Evolutionary conservation across 768 basidiomycete genomes (phyloP).

Genomic region (Lactarius sanguifluus): DNA sequence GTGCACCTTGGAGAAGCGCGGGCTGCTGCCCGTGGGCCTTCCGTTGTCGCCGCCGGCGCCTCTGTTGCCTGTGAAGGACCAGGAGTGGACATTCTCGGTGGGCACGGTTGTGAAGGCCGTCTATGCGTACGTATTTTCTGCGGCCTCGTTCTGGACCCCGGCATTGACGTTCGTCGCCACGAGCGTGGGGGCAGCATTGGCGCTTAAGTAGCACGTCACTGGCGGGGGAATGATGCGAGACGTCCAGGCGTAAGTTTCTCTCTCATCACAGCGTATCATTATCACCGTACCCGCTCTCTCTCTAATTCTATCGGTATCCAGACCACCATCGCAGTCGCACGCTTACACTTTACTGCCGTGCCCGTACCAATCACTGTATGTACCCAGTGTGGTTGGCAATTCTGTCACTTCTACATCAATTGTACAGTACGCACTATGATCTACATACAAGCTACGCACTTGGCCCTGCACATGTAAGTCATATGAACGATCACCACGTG

Average conservation of each 20-base stretch:
- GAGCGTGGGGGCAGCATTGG: background rate
- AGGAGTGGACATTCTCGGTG: background rate
- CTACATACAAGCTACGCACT: background rate
- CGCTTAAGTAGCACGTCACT: background rate
- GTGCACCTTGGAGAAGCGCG: no score
- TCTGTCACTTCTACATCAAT: background rate
- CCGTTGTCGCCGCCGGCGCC: background rate
- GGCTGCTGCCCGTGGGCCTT: background rate
- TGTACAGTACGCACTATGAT: background rate
- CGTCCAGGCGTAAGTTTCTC: no score
- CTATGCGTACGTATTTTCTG: conserved; percentile 15
- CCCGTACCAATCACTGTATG: background rate
- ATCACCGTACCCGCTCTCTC: background rate
- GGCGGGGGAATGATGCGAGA: background rate
- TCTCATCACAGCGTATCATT: background rate
- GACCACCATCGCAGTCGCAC: no score
- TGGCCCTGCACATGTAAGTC: background rate
- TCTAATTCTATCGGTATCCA: background rate
- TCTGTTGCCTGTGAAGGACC: background rate
- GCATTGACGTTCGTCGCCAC: background rate
- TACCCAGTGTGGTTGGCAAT: background rate
- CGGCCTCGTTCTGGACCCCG: background rate
- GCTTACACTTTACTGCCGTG: no score
- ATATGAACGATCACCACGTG: background rate
- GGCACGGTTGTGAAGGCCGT: conserved; percentile 7